A percentile compares a stretch with the other conserved stretches of the same genome.
Conservation (phyloP, 2,329 filamentous ascomycete genomes). For the Penicillium sumatraense region DNA sequence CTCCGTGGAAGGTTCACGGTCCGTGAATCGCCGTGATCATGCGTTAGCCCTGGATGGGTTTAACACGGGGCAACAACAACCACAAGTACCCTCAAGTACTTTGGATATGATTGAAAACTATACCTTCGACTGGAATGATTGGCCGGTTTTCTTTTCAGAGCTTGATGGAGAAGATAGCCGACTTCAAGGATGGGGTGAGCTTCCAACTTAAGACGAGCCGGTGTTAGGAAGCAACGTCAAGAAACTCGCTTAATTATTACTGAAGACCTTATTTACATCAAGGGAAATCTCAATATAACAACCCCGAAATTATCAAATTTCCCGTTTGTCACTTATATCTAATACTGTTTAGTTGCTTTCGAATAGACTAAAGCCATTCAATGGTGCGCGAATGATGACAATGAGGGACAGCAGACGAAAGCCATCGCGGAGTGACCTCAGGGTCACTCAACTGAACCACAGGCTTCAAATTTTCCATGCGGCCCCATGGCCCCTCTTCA, state of each 20-base stretch:
- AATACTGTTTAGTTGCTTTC: not conserved
- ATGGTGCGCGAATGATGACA: conserved; percentile 11
- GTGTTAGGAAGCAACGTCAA: no score
- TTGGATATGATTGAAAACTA: conserved; percentile 7
- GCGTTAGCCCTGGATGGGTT: not conserved
- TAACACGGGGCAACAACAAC: not conserved
- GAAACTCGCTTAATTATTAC: no score
- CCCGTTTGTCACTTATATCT: no score
- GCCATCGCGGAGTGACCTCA: conserved; percentile 15
- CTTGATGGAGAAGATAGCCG: conserved; percentile 1
- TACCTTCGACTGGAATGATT: conserved; percentile 19
- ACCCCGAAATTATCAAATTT: no score
- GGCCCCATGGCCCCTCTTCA: conserved; percentile 12
- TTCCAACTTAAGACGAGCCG: not conserved
- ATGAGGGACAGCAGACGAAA: conserved; percentile 18
- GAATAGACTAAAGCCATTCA: conserved; percentile 15
- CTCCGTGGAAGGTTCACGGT: not conserved
- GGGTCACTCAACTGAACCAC: conserved; percentile 17
- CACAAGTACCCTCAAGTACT: not conserved
- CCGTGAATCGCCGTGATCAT: not conserved
- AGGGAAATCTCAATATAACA: no score
- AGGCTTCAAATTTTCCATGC: conserved; percentile 19
- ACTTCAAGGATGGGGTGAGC: not conserved
- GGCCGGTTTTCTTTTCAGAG: conserved; percentile 19
- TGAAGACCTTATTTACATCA: no score